Base-by-base conservation (phyloP, 306 rosid species). In the Fragaria nilgerrensis region DNA sequence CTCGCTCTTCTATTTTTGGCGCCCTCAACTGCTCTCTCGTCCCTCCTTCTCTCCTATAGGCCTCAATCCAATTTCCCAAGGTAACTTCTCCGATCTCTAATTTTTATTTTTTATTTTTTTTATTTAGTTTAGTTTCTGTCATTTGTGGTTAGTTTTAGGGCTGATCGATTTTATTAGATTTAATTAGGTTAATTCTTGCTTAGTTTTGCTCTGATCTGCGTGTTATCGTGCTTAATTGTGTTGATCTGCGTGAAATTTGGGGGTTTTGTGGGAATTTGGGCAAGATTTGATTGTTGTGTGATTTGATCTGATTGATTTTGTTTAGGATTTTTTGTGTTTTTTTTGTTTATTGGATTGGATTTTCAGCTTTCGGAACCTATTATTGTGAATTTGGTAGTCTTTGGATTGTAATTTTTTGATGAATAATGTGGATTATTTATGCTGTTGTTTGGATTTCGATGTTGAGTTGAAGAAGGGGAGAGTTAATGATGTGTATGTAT, bases 31-130 rank as follows among this genome's bases (percentile, higher is more conserved):
- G 1, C 2, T 14, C 17, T 16, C 36, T 8, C 41, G 12, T 64
- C 20, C 48, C 27, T 66, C 48, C 47, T 34, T 34, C 44, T 32
- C 69, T 37, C 11, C 9, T 32, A 32, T 62, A 5, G 13, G 1
- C 19, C 23, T 19, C 70, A 43, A 44, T 75, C 78, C 29, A 32
- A 47, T 45, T 75, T 63, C n/a, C 2, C 70, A 17, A 75, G 71
- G 78, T 75, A 20, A 23, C 0, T 56, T 56, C 36, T 58, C 17
- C 9, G 48, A 66, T 66, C 48, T 37, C 10, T 14, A 12, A 9
- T 56, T 58, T 37, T 11, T 2, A 0, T 27, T 14, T 14, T 48
- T 2, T 0, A 23, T 29, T 72, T 13, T 49, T 3, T 19, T 8
- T 19, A 44, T 11, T 44, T 10, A 44, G 14, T 55, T 56, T 23